Evolutionary conservation across 176 grass and related monocot genomes (phyloP), one percentile per base, ranked within the genome.

Genomic region (Phoenix roebelenii): DNA sequence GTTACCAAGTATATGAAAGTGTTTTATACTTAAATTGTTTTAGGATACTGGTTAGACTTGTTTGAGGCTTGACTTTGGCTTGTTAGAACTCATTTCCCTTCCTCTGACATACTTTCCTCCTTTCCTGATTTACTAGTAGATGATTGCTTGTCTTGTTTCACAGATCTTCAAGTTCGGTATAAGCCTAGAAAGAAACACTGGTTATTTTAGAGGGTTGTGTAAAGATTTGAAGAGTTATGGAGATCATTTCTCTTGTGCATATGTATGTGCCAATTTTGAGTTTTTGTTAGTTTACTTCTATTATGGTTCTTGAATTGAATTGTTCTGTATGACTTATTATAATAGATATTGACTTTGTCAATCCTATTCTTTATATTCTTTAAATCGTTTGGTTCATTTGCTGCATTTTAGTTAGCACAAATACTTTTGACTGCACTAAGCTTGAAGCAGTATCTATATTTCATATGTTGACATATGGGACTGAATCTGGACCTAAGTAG

Each of bases 171-270:
- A 15, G 64, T 53, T 65, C 76, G 77, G 71, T 88, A 82, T 67
- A 98, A 98, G 56, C 88, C 88, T 73, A 92, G 64, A 66, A 98
- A 81, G 79, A 98, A 98, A 73, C 78, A 98, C 50, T 98, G 93
- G 93, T 52, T 91, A 39, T 89, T 89, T 60, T 98, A 80, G 66
- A 29, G 48, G 22, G 4, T 49, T 4, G 50, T 24, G 24, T 15
- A 18, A 15, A 65, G 18, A 16, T 17, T 30, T 60, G 18, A 9
- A 26, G 24, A 32, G 58, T 19, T 17, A 35, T 30, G 26, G 25
- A 35, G 15, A 28, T 60, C 30, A 39, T 7, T 30, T 9, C 5
- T 60, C 25, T 18, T 39, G 25, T 60, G 25, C 26, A 32, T 60
- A 60, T 17, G 26, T 17, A 60, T 39, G 15, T 7, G 29, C 29